These are phyloP conservation scores for Rhododendron mucronatum DNA, from an alignment of 148 eudicot species.

Conservation along the genomic window DNA sequence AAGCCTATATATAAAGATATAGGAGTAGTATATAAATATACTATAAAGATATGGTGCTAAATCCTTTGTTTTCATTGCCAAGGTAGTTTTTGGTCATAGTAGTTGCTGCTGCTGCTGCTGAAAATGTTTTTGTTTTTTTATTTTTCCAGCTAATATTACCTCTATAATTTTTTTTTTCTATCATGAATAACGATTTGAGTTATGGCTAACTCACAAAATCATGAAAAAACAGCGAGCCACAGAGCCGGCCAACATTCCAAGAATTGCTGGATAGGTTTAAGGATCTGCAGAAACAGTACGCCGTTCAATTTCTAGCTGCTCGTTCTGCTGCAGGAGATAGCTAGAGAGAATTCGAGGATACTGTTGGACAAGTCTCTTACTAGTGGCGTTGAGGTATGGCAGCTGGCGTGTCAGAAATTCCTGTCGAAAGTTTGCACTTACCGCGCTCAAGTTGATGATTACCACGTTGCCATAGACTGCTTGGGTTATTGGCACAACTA, in stretches of 20 bases:
- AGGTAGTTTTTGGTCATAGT: neutral
- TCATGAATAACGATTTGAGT: neutral
- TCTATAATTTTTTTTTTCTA: neutral
- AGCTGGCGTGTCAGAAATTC: neutral
- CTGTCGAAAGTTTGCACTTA: neutral
- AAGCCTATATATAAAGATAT: too few species aligned
- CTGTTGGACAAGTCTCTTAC: neutral
- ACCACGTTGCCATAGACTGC: neutral
- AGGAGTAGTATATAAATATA: too few species aligned
- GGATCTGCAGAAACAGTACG: constrained; percentile 63
- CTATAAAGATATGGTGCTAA: neutral
- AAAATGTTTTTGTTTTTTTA: neutral
- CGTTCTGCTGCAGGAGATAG: constrained; percentile 45
- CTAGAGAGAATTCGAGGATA: constrained; percentile 29
- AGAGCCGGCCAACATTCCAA: constrained; percentile 73
- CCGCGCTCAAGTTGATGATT: neutral
- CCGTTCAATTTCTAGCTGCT: constrained; percentile 54
- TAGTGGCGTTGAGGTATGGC: neutral
- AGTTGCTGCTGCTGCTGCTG: neutral
- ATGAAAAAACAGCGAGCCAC: constrained; percentile 60
- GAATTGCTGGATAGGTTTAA: constrained; percentile 78
- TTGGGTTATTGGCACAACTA: neutral
- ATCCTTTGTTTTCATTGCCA: neutral
- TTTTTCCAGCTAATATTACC: too few species aligned
- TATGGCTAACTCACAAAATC: neutral